phyloP scores from a whole-genome alignment of 2,329 filamentous ascomycete species.

The Fusarium albosuccineum region DNA sequence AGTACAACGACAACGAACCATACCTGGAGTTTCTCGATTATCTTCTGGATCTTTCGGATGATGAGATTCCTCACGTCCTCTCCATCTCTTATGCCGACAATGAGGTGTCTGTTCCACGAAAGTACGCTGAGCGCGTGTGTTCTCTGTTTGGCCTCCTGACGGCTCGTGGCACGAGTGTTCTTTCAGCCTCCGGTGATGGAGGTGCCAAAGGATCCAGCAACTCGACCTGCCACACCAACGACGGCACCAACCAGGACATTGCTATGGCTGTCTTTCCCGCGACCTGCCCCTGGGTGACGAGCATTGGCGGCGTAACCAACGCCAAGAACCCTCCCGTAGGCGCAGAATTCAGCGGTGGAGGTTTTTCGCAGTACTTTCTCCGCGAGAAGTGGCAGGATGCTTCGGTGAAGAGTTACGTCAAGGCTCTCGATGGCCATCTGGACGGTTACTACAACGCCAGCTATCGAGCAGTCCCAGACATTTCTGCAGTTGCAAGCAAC shows the following conservation, averaged over 20 bases:
- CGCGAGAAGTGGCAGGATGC: slow-evolving; percentile 61
- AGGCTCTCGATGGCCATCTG: slow-evolving; percentile 57
- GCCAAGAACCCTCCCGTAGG: slow-evolving; percentile 54
- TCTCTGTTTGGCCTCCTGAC: slow-evolving; percentile 66
- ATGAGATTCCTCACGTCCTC: slow-evolving; percentile 66
- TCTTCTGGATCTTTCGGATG: slow-evolving; percentile 59
- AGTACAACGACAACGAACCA: slow-evolving; percentile 64
- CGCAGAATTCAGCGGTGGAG: slow-evolving; percentile 62
- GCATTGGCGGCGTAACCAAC: slow-evolving; percentile 70
- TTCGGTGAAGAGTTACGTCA: slow-evolving; percentile 57
- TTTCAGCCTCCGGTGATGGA: slow-evolving; percentile 66
- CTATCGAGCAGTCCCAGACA: slow-evolving; percentile 65
- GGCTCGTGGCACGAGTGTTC: slow-evolving; percentile 64
- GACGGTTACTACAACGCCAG: slow-evolving; percentile 58
- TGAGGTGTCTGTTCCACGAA: slow-evolving; percentile 65
- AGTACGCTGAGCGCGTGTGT: slow-evolving; percentile 67
- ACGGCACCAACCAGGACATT: slow-evolving; percentile 66
- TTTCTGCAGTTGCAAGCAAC: slow-evolving; percentile 69
- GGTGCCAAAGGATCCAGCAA: slow-evolving; percentile 59
- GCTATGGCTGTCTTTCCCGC: slow-evolving; percentile 75
- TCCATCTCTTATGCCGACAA: slow-evolving; percentile 71
- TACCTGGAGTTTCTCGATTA: slow-evolving; percentile 67
- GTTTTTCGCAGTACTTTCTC: slow-evolving; percentile 65
- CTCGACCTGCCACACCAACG: slow-evolving; percentile 69
- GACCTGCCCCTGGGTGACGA: slow-evolving; percentile 76